phyloP scores from a whole-genome alignment of 2,329 filamentous ascomycete genomes.

The Zalaria obscura region DNA sequence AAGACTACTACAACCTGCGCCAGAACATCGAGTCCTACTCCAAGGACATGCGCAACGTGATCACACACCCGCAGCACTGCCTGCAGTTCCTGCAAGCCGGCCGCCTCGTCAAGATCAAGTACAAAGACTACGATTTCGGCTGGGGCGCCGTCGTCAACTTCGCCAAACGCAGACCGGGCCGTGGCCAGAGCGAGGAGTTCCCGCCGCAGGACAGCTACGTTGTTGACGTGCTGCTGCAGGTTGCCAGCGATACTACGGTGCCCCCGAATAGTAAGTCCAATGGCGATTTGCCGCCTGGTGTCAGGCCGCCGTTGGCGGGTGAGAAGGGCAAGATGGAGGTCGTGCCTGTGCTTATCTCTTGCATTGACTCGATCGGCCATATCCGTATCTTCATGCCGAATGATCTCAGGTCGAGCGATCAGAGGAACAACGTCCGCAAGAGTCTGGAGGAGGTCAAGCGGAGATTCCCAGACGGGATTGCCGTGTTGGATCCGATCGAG shows the following conservation, averaged over 20 bases:
- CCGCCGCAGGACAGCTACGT: conserved; percentile 65
- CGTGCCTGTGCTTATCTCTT: conserved; percentile 74
- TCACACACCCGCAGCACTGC: conserved; percentile 81
- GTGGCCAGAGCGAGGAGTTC: conserved; percentile 50
- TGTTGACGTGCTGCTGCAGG: conserved; percentile 63
- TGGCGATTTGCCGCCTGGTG: conserved; percentile 49
- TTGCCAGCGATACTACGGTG: conserved; percentile 43
- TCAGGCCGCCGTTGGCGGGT: conserved; percentile 45
- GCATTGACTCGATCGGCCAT: conserved; percentile 72
- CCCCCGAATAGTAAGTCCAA: conserved; percentile 14
- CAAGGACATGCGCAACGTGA: conserved; percentile 80
- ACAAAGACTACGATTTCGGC: conserved; percentile 69
- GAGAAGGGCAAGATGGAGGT: conserved; percentile 63
- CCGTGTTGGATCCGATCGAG: conserved; percentile 81
- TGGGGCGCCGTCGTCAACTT: conserved; percentile 85
- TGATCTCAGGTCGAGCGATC: conserved; percentile 53
- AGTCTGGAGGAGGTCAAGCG: conserved; percentile 63
- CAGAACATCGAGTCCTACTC: conserved; percentile 72
- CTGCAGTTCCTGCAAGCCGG: conserved; percentile 74
- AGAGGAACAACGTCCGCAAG: conserved; percentile 54
- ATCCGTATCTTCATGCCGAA: conserved; percentile 71
- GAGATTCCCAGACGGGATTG: conserved; percentile 84
- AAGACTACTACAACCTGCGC: conserved; percentile 85
- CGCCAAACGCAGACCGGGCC: conserved; percentile 48
- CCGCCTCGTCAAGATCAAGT: conserved; percentile 76